Evolutionary conservation across 108 stramenopile species (phyloP), one percentile per base, ranked within the genome.

Genomic region (Nitzschia sp.): DNA sequence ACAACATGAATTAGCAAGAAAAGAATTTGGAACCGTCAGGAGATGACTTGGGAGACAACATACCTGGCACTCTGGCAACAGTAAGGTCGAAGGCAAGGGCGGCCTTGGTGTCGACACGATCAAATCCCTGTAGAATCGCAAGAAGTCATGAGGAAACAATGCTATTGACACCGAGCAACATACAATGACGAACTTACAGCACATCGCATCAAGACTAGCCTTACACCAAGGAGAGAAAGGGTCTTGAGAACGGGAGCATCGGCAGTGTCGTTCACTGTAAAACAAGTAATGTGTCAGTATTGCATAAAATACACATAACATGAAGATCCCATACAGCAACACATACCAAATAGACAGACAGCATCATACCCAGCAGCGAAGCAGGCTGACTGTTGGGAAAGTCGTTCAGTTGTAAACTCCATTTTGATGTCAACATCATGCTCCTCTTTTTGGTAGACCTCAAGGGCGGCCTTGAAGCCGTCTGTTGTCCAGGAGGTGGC

Each of bases 191-290:
- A 26, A 24, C 11, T 26, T 19, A 56, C 55, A 42, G 67, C 55
- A 11, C 44, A 26, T 22, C 55, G 67, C 34, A 40, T 26, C 17
- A 44, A 55, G 43, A 93, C 83, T 57, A 87, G 67, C 14, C 79
- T 73, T n/a, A 90, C 89, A 38, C 89, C 91, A 24, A 78, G 24
- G 50, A 79, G 57, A 12, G 66, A 69, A 14, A 92, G 67, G 25
- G 76, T 76, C 59, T 73, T 61, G 20, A 92, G 53, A 20, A 70
- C 60, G 10, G 69, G 76, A 10, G 75, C 63, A 63, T 86, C 72
- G 9, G 87, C 88, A 44, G 76, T 83, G 55, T 92, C 91, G 53
- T 92, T 92, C 15, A 90, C 91, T 48, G 17, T 17, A 48, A 48
- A 48, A 17, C n/a, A 48, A 17, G 3, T 48, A 17, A 5, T 48